Conservation (phyloP, 495 filamentous ascomycete species). For the Aspergillus wentii region DNA sequence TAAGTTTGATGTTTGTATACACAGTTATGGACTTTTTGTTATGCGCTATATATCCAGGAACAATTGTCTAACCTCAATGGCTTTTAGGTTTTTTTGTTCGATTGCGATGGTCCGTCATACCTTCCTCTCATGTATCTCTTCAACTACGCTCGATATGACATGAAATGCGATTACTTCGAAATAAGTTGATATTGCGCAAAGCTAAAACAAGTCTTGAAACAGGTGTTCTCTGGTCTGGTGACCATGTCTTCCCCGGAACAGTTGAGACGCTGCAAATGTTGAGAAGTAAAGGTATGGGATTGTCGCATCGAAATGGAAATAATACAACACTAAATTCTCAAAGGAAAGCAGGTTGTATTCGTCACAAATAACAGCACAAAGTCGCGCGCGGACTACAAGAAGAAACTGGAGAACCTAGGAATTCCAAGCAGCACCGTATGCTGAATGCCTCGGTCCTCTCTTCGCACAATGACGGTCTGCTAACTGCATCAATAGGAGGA, state of each 20-base stretch:
- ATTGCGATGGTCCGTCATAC: conserved; percentile 80
- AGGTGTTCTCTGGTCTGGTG: conserved; percentile 97
- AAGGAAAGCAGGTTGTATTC: conserved; percentile 90
- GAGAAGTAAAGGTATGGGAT: conserved; percentile 62
- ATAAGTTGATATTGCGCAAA: conserved; percentile 20
- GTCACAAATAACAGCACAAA: conserved; percentile 99
- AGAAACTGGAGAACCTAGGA: conserved; percentile 78
- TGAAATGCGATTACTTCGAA: conserved; percentile 14
- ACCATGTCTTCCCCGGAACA: conserved; percentile 77
- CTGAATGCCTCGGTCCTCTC: too few species aligned
- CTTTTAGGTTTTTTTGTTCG: conserved; percentile 81
- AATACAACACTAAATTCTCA: neutral
- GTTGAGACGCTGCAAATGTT: conserved; percentile 79
- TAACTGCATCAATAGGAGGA: conserved; percentile 83
- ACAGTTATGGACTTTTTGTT: neutral
- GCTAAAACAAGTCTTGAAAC: neutral
- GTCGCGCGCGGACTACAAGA: conserved; percentile 84
- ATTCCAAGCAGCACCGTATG: conserved; percentile 67
- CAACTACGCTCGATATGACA: conserved; percentile 9
- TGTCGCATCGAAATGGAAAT: neutral
- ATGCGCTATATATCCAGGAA: neutral
- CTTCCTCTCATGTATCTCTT: conserved; percentile 4
- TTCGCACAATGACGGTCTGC: too few species aligned
- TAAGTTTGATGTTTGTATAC: conserved; percentile 76
- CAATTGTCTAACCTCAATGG: neutral